These are phyloP conservation scores for Arthrobotrys musiformis DNA, from an alignment of 2,329 filamentous ascomycete genomes.

Conservation along the genomic window DNA sequence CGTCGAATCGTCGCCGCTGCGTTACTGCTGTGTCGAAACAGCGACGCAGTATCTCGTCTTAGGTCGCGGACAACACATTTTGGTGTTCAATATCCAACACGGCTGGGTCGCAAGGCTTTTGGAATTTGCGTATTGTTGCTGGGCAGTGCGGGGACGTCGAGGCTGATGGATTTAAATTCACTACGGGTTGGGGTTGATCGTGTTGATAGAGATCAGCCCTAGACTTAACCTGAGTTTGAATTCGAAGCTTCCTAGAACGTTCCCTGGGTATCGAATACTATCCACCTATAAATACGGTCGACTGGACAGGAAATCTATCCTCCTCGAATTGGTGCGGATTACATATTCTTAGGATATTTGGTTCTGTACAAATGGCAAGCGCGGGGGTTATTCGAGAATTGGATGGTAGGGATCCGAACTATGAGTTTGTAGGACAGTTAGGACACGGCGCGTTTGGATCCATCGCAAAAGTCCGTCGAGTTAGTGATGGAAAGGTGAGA, in stretches of 20 bases:
- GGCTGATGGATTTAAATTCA: too few relatives aligned
- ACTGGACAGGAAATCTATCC: too few relatives aligned
- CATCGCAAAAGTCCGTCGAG: conserved; percentile 15
- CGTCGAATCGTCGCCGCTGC: not conserved
- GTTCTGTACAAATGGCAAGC: too few relatives aligned
- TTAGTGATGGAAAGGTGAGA: conserved; percentile 17
- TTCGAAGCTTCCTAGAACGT: too few relatives aligned
- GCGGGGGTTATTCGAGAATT: not conserved
- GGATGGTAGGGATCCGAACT: conserved; percentile 5
- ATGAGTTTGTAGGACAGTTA: conserved; percentile 13
- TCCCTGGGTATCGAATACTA: too few relatives aligned
- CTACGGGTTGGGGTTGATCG: too few relatives aligned
- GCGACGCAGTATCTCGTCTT: not conserved
- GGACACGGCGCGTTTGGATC: conserved; percentile 21
- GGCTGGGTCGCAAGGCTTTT: not conserved
- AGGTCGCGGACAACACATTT: not conserved
- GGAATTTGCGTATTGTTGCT: not conserved
- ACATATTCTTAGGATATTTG: not conserved
- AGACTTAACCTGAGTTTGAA: too few relatives aligned
- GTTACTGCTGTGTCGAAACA: not conserved
- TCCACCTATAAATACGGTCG: too few relatives aligned
- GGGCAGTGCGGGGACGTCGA: too few relatives aligned
- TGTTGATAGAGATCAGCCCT: not conserved
- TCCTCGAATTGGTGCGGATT: not conserved
- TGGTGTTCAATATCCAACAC: not conserved